Base-by-base conservation (phyloP, 345 rosid genomes). In the Fremontodendron californicum region DNA sequence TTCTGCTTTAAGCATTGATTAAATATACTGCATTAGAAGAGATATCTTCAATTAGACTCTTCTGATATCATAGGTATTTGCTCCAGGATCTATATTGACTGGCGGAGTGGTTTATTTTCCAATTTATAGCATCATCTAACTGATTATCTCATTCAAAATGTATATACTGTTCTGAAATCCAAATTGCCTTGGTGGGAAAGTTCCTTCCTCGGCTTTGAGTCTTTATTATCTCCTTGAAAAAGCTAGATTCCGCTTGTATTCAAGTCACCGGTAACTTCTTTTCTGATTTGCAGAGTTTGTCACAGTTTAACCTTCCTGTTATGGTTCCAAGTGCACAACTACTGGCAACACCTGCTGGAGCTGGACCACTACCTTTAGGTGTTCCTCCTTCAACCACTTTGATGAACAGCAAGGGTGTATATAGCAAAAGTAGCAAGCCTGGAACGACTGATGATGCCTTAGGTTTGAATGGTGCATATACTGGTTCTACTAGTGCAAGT, bases 261-360 rank as follows among this genome's bases (percentile, higher is more conserved):
- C 16, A 37, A 12, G 2, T 25, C 25, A 11, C 1, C 0, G n/a
- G 9, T 52, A 43, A 43, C n/a, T 85, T 88, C 43, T 79, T 81
- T 83, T 72, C 23, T 55, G 72, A 74, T 87, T 77, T 87, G 79
- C 92, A 95, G 99, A 93, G 98, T 84, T 90, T 95, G 77, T 95
- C n/a, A n/a, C n/a, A n/a, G n/a, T n/a, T n/a, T n/a, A n/a, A n/a
- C n/a, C n/a, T n/a, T n/a, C n/a, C 98, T 49, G 98, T 90, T 78
- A 89, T 97, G 48, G 92, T 90, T 83, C 82, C 99, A 81, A 91
- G 82, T 85, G 90, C 90, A 45, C 94, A 89, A 75, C 78, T 92
- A 70, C 80, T 81, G 75, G 89, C 91, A 83, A 80, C 88, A 42
- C 82, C 94, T 76, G 83, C 90, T 76, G 88, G 82, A 82, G 81